These are phyloP conservation scores for Sideroxylon spinosum DNA, from an alignment of 179 eudicot species.

Conservation along the genomic window DNA sequence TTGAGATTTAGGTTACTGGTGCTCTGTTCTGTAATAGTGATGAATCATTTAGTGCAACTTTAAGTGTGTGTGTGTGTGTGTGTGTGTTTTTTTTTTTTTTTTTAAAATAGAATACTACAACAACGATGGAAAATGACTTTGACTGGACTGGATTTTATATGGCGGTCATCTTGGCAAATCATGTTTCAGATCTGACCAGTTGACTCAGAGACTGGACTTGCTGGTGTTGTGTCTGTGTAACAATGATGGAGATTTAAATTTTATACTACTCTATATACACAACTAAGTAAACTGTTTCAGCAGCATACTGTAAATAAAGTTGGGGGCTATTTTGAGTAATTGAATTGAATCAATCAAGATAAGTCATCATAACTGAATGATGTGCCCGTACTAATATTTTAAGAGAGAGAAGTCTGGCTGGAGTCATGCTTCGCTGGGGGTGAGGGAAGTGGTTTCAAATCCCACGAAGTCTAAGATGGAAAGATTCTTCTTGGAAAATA, in stretches of 20 bases:
- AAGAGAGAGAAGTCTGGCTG: not conserved
- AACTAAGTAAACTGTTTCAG: not conserved
- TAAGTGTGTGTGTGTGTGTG: no score
- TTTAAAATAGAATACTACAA: not conserved
- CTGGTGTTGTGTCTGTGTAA: not conserved
- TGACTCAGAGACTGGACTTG: not conserved
- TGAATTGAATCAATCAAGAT: no score
- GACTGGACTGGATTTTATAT: not conserved
- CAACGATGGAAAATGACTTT: not conserved
- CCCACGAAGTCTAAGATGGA: not conserved
- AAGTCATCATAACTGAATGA: not conserved
- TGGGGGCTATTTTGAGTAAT: not conserved
- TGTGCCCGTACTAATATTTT: not conserved
- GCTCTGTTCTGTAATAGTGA: not conserved
- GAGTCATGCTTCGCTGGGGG: not conserved
- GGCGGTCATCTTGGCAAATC: not conserved
- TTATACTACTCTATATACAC: not conserved
- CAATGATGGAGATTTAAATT: not conserved
- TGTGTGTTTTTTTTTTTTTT: no score
- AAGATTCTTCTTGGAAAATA: not conserved
- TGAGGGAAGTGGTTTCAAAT: no score
- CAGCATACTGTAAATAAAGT: not conserved
- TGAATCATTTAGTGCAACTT: not conserved
- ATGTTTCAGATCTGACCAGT: not conserved
- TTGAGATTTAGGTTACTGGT: not conserved